Evolutionary conservation across 2,329 filamentous ascomycete species (phyloP).

Genomic region (Penicillium griseofulvum): DNA sequence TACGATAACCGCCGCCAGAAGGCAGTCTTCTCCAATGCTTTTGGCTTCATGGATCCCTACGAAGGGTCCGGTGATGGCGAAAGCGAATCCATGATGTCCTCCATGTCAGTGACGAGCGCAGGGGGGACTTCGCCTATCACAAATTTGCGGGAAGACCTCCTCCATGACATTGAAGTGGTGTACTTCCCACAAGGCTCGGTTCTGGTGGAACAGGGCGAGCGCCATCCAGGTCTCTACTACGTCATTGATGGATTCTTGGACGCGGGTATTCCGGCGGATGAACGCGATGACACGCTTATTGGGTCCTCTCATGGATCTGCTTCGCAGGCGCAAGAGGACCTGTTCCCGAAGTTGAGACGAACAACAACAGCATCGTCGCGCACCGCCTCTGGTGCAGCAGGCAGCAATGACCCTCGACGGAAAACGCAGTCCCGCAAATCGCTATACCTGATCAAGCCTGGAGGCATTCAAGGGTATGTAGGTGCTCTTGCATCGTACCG

Average conservation of each 20-base stretch:
- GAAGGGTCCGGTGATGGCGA: constrained; percentile 74
- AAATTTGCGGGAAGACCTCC: constrained; percentile 71
- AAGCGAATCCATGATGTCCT: constrained; percentile 74
- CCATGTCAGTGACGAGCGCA: constrained; percentile 62
- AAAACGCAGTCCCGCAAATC: constrained; percentile 60
- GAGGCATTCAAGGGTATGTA: constrained; percentile 89
- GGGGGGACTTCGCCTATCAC: constrained; percentile 63
- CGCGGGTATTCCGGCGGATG: constrained; percentile 75
- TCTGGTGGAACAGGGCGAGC: constrained; percentile 91
- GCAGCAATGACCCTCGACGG: constrained; percentile 32
- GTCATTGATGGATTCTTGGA: constrained; percentile 96
- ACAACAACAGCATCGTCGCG: constrained; percentile 46
- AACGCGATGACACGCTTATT: constrained; percentile 50
- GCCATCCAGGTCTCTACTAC: constrained; percentile 96
- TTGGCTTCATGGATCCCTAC: constrained; percentile 85
- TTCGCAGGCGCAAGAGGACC: constrained; percentile 34
- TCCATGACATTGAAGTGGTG: constrained; percentile 92
- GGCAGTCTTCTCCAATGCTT: constrained; percentile 78
- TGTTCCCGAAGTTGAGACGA: constrained; percentile 47
- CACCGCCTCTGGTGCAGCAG: constrained; percentile 23
- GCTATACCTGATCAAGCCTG: constrained; percentile 88
- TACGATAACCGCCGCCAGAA: constrained; percentile 80
- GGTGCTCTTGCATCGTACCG: constrained; percentile 92
- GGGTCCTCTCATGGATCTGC: constrained; percentile 32
- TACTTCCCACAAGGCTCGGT: constrained; percentile 95